Conservation (phyloP, 1,139 yeast genomes). For the Pichia sp. region DNA sequence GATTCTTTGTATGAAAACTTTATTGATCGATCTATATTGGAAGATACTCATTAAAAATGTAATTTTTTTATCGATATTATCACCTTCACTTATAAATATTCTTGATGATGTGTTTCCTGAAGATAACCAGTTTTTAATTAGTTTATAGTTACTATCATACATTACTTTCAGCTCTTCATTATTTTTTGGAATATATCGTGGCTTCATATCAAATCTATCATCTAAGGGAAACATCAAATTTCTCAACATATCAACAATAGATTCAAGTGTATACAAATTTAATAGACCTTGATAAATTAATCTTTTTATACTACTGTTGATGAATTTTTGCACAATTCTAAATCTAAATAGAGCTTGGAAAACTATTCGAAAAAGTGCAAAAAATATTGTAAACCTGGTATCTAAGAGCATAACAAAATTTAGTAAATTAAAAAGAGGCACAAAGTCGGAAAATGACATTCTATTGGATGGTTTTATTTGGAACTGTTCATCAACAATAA, state of each 20-base stretch:
- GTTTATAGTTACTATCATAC: constrained; percentile 11
- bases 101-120: not conserved
- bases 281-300: constrained; percentile 18
- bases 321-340: constrained; percentile 18
- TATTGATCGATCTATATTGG: constrained; percentile 34
- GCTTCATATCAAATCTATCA: constrained; percentile 21
- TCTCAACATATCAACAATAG: constrained; percentile 17
- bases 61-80: constrained; percentile 7
- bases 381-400: constrained; percentile 6
- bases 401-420: constrained; percentile 4
- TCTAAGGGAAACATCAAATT: constrained; percentile 26
- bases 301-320: constrained; percentile 22
- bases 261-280: constrained; percentile 15
- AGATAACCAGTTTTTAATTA: constrained; percentile 4
- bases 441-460: constrained; percentile 3
- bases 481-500: constrained; percentile 4
- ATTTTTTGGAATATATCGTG: constrained; percentile 25
- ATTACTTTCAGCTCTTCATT: constrained; percentile 20
- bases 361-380: constrained; percentile 2
- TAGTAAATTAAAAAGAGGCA: constrained; percentile 17
- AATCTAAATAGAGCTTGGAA: constrained; percentile 8
- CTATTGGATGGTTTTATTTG: not conserved
- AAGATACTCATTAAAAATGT: constrained; percentile 32
- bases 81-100: not conserved
- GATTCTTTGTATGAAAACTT: constrained; percentile 34